These are phyloP conservation scores for Cymbopogon flexuosus DNA, from an alignment of 202 grass and related monocot genomes.

Conservation along the genomic window DNA sequence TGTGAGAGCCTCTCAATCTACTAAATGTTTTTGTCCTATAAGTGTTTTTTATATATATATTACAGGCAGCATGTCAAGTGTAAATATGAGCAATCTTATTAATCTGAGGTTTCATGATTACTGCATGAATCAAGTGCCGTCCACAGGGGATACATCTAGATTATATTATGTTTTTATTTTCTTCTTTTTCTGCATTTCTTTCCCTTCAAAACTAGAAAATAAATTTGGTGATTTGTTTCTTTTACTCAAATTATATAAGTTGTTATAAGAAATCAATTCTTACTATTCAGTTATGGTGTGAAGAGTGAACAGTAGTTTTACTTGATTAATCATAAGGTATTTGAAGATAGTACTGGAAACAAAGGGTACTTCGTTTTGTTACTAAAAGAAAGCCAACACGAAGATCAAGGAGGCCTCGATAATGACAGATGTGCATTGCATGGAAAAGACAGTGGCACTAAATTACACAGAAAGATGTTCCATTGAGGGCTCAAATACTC, in stretches of 20 bases:
- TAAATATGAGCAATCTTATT: constrained; percentile 40
- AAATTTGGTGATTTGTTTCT: neutral
- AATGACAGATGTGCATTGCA: neutral
- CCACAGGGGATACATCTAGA: neutral
- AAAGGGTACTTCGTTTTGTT: neutral
- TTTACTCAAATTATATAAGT: neutral
- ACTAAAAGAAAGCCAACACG: neutral
- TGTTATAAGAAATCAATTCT: constrained; percentile 4
- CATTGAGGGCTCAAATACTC: constrained; percentile 16
- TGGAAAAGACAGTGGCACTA: constrained; percentile 5
- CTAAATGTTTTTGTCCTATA: neutral
- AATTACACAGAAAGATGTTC: neutral
- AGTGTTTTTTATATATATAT: constrained; percentile 11
- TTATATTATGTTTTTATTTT: neutral
- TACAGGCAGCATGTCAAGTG: constrained; percentile 21
- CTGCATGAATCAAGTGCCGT: constrained; percentile 4
- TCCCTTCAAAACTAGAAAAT: constrained; percentile 8
- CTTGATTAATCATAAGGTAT: neutral
- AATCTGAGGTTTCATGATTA: constrained; percentile 1
- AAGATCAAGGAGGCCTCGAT: neutral
- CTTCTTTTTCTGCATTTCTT: neutral
- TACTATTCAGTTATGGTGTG: neutral
- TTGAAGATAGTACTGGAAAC: constrained; percentile 3
- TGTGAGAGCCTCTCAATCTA: constrained; percentile 22
- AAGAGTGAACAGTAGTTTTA: neutral